Evolutionary conservation across 2,329 filamentous ascomycete genomes (phyloP).

Genomic region (Fusarium concolor): DNA sequence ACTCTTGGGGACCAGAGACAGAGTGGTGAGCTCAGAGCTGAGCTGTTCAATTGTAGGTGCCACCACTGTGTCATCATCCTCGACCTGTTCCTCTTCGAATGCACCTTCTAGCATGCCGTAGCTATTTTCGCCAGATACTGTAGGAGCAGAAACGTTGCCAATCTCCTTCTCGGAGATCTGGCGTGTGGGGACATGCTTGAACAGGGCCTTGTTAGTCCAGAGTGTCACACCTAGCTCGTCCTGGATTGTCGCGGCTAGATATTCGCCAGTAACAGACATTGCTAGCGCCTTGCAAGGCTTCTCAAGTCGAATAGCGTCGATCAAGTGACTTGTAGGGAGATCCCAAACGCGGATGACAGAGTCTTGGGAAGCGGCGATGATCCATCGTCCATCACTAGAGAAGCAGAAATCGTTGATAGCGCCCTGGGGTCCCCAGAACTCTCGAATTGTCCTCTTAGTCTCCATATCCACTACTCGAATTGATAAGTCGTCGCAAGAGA

Average conservation of each 20-base stretch:
- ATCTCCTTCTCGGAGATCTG: conserved; percentile 86
- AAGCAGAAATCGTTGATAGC: conserved; percentile 86
- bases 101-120: conserved; percentile 80
- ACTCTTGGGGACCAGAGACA: conserved; percentile 89
- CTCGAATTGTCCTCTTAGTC: conserved; percentile 90
- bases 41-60: conserved; percentile 78
- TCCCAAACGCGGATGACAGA: conserved; percentile 90
- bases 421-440: conserved; percentile 85
- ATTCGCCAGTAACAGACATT: conserved; percentile 92
- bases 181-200: conserved; percentile 86
- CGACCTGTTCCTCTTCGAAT: conserved; percentile 68
- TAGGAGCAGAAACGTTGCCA: conserved; percentile 73
- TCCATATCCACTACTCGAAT: conserved; percentile 91
- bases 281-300: conserved; percentile 85
- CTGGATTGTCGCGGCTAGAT: conserved; percentile 88
- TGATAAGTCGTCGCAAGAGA: conserved; percentile 89
- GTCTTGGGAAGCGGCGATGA: conserved; percentile 87
- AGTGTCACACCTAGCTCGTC: conserved; percentile 89
- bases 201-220: conserved; percentile 95
- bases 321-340: conserved; percentile 92
- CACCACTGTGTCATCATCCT: conserved; percentile 65
- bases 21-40: conserved; percentile 82
- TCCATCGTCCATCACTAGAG: conserved; percentile 93
- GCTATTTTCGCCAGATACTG: conserved; percentile 84
- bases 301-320: conserved; percentile 87